Evolutionary conservation across 768 basidiomycete genomes (phyloP), one percentile per base, ranked within the genome.

Genomic region (Gloeostereum incarnatum): DNA sequence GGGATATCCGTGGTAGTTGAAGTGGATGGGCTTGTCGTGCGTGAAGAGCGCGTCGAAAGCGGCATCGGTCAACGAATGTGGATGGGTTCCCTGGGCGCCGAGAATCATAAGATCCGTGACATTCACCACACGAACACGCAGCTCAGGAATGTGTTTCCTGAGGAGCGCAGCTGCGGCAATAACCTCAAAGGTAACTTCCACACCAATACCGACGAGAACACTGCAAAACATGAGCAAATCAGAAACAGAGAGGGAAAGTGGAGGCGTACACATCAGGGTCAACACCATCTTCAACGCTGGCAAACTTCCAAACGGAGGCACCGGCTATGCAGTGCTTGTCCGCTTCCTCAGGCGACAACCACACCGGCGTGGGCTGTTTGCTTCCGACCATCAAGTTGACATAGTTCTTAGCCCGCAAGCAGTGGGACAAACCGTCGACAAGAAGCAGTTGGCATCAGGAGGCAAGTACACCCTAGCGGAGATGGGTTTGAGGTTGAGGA

Each of bases 21-120:
- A 73, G 51, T 87, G 72, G 27, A 92, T 61, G 1, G 73, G 70
- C 46, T 64, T 71, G 51, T 87, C 75, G 17, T 58, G 53, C 5
- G 86, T 88, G 60, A 93, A 90, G 24, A 92, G 66, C 21, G 70
- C 61, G 31, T 73, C 63, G 53, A 86, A 92, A 35, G 70, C 73
- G 1, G 65, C 69, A 19, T 69, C 60, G 46, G 56, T 65, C 41
- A 92, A 62, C 1, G 84, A 68, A 48, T 90, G 88, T 6, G 89
- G 88, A 52, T 92, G 88, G 8, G 68, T 59, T 38, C 81, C 84
- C n/a, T 52, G 55, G 4, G 70, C 64, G 20, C 74, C 72, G 30
- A 96, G 71, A 41, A 92, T 80, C 76, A 96, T 82, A 31, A 93
- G 66, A 50, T 94, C 90, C 2, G 87, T 86, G 42, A 94, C 81